phyloP scores from a whole-genome alignment of 2,329 filamentous ascomycete genomes.

The Hymenoscyphus scutula region DNA sequence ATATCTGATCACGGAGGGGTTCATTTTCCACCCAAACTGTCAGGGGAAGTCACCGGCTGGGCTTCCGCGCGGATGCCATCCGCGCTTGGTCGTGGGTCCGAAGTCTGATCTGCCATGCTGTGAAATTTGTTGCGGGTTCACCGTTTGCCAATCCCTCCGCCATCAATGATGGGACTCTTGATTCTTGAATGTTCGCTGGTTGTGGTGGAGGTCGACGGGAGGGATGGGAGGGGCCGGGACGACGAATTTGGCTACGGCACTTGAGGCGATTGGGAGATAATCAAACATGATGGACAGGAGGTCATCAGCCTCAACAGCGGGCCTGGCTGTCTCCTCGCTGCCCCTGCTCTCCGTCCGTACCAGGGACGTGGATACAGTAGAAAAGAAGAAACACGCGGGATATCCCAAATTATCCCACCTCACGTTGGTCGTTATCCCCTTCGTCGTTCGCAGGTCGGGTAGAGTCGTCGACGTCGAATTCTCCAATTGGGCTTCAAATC shows the following conservation, averaged over 20 bases:
- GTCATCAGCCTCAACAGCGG: not conserved
- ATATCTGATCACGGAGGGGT: not conserved
- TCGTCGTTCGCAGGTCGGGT: not conserved
- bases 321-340: not conserved
- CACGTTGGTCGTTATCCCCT: not conserved
- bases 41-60: not conserved
- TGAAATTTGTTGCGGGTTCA: conserved; percentile 5
- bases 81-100: conserved; percentile 1
- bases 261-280: conserved; percentile 4
- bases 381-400: conserved; percentile 1
- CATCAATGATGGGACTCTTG: not conserved
- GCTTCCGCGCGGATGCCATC: conserved; percentile 6
- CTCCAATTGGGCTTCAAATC: not conserved
- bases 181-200: conserved; percentile 1
- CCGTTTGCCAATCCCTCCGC: conserved; percentile 1
- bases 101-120: conserved; percentile 8
- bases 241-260: conserved; percentile 6
- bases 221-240: not conserved
- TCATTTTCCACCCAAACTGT: not conserved
- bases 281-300: not conserved
- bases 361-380: conserved; percentile 2
- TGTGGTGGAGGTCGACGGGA: conserved; percentile 5
- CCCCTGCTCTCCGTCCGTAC: conserved; percentile 3
- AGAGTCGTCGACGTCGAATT: not conserved
- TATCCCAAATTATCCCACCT: not conserved